phyloP scores from a whole-genome alignment of 257 asterid genomes.

The Sherardia arvensis region DNA sequence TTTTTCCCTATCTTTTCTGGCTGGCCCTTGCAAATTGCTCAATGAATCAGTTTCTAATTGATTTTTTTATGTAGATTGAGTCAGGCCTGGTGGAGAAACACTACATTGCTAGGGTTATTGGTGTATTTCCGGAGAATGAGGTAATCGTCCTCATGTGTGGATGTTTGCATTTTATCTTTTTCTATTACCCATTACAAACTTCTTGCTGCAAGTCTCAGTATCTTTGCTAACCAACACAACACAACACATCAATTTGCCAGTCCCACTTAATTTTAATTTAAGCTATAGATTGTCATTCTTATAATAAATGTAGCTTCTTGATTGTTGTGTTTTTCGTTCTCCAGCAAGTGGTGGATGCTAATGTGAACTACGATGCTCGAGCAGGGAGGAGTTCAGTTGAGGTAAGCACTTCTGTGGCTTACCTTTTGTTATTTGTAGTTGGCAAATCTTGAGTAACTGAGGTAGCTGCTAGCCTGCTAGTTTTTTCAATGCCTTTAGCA shows the following conservation, averaged over 20 bases:
- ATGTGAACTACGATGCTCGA: conserved; percentile 61
- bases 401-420: conserved; percentile 27
- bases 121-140: conserved; percentile 85
- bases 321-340: conserved; percentile 8
- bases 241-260: not conserved
- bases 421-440: not conserved
- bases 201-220: not conserved
- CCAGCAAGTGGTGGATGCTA: conserved; percentile 83
- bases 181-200: not conserved
- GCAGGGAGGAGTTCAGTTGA: conserved; percentile 77
- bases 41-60: not conserved
- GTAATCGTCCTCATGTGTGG: conserved; percentile 25
- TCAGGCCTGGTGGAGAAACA: conserved; percentile 75
- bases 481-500: not conserved
- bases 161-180: not conserved
- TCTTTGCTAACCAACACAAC: not conserved
- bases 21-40: not conserved
- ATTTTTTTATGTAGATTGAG: conserved; percentile 49
- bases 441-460: too few relatives aligned
- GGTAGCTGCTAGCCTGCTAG: too few relatives aligned
- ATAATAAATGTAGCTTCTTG: not conserved
- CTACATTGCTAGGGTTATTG: conserved; percentile 78
- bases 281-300: not conserved
- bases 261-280: not conserved
- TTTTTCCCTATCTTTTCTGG: not conserved